phyloP scores from a whole-genome alignment of 1,139 yeast genomes.

The Suzukiozyma palmioleophila region DNA sequence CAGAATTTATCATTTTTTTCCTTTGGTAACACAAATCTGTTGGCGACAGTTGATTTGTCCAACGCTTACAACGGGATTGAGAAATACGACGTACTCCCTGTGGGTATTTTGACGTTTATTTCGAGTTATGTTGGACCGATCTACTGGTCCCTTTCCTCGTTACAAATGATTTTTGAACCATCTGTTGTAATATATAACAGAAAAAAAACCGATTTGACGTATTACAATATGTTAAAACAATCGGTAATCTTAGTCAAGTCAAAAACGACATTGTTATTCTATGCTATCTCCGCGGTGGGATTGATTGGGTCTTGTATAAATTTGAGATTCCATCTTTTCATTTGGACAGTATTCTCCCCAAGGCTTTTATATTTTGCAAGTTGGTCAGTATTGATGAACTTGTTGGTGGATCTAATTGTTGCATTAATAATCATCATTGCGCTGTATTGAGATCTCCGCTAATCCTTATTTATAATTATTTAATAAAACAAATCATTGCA shows the following conservation, averaged over 20 bases:
- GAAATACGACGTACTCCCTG: constrained; percentile 62
- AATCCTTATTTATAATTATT: constrained; percentile 1
- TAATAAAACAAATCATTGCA: constrained; percentile 48
- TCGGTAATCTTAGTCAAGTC: constrained; percentile 33
- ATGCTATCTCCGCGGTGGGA: constrained; percentile 53
- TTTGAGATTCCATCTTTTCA: constrained; percentile 79
- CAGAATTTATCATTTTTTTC: constrained; percentile 82
- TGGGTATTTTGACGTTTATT: constrained; percentile 74
- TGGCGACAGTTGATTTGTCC: constrained; percentile 85
- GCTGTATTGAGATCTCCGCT: constrained; percentile 5
- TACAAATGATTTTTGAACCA: constrained; percentile 41
- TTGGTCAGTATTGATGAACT: constrained; percentile 62
- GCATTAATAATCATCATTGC: constrained; percentile 13
- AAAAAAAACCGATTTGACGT: constrained; percentile 11
- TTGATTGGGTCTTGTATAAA: constrained; percentile 68
- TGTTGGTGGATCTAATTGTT: constrained; percentile 34
- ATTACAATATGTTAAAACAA: constrained; percentile 23
- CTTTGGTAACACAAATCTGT: constrained; percentile 86
- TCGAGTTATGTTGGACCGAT: constrained; percentile 85
- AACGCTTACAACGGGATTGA: constrained; percentile 88
- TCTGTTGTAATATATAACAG: constrained; percentile 11
- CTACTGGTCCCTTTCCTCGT: constrained; percentile 67
- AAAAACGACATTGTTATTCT: constrained; percentile 44
- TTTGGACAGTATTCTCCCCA: constrained; percentile 98
- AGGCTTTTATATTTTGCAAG: constrained; percentile 75